Evolutionary conservation across 2,329 filamentous ascomycete species (phyloP), one percentile per base, ranked within the genome.

Genomic region (Fusarium algeriense): DNA sequence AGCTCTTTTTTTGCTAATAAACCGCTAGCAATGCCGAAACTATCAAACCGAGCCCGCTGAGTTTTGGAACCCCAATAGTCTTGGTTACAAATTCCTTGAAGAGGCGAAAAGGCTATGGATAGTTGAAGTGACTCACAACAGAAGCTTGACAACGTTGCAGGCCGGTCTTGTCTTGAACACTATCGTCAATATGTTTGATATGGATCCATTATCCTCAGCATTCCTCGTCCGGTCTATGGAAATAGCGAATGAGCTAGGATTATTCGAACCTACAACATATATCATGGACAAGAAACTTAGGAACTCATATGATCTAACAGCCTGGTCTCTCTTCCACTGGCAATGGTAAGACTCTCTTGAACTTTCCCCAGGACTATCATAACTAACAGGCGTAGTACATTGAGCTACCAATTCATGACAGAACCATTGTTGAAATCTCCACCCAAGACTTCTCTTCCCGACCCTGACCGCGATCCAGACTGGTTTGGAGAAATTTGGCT

Each of bases 301-400:
- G 9, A 48, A 53, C 7, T 58, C 44, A 1, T 52, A 55, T 32
- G 60, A 66, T 10, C 19, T 66, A 4, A 70, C 66, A 2, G 66
- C 60, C 0, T 70, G 66, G 67, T 61, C 55, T 12, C 34, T 70
- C 1, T 70, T 69, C 5, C 58, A 53, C 7, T 70, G 66, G 67
- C 55, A 57, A 15, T 46, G 37, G 67, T 70, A 55, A 2, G 19
- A 37, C 35, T 7, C 11, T 5, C 4, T 12, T 5, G 20, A 23
- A 23, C 0, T 3, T 23, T 23, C 20, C 20, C 6, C 2, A 2
- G 7, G 3, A 1, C 2, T 2, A 23, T 5, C n/a, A 5, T 15
- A 20, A 6, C 48, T 69, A 40, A 69, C n/a, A 7, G 12, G 28
- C 4, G 1, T 7, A 69, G 60, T 11, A 58, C 46, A 5, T 6